Base-by-base conservation (phyloP, 2,329 filamentous ascomycete genomes). In the Fusarium verticillioides region DNA sequence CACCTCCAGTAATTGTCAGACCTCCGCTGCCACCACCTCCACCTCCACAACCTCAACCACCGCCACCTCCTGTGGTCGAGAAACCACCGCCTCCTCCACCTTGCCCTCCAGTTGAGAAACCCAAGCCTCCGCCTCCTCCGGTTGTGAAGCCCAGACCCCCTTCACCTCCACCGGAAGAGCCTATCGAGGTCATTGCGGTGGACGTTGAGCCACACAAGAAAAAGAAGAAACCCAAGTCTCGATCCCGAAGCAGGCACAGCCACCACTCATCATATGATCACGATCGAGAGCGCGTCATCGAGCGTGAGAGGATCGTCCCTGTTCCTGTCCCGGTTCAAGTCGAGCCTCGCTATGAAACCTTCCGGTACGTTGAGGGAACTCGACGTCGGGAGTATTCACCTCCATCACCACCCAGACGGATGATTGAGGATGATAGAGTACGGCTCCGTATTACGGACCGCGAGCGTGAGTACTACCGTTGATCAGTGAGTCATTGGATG, bases 311-410 rank as follows among this genome's bases (percentile, higher is more conserved):
- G 58, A 73, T 86, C 53, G 81, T 88, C 21, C 86, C 84, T 40
- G 78, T 84, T 12, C 85, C 83, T 23, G 82, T 85, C 10, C 83
- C 82, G 2, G 82, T 84, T 23, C 81, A 80, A 56, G 78, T 79
- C 28, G 82, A 82, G 73, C 81, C 81, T 40, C 75, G 79, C 67
- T 85, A 84, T 69, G 87, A 87, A 42, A 86, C 86, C 36, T 89
- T 82, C 75, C 85, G 87, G 11, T 88, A 89, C 73, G 83, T 89
- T 54, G 86, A 89, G 65, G 86, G 84, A 1, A 84, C 86, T 32
- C 81, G 84, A 57, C 79, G 83, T 28, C 73, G 69, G 47, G 43
- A 75, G 15, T 74, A 77, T 28, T 76, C 79, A 47, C 72, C 79
- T 50, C 73, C 83, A 69, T 80, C 78, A 66, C 77, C 78, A 43